Evolutionary conservation across 106 monocot species (phyloP).

Genomic region (Acorus calamus): DNA sequence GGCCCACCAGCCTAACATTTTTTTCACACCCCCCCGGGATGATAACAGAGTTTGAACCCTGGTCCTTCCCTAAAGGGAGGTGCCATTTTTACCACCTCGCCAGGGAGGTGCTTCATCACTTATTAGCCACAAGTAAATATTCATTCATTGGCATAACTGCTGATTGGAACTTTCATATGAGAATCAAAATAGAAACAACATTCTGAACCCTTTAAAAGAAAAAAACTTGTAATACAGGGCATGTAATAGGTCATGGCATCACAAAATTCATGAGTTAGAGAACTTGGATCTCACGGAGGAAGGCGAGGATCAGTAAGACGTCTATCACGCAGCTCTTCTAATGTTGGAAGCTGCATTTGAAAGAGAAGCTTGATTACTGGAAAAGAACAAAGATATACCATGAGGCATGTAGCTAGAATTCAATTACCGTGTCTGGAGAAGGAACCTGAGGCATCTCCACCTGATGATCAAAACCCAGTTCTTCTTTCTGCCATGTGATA

Average conservation of each 20-base stretch:
- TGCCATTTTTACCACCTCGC: no score
- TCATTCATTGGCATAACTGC: no score
- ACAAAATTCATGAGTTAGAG: neutral
- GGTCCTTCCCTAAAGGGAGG: no score
- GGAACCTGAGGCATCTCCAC: slow-evolving; percentile 74
- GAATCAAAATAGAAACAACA: no score
- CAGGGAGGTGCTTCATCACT: no score
- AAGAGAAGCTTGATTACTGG: slow-evolving; percentile 2
- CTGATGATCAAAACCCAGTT: slow-evolving; percentile 82
- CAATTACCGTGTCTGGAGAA: slow-evolving; percentile 49
- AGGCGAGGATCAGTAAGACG: slow-evolving; percentile 76
- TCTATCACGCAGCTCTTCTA: slow-evolving; percentile 82
- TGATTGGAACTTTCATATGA: no score
- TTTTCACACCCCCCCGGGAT: no score
- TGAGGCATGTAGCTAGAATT: neutral
- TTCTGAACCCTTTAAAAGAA: no score
- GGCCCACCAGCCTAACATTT: no score
- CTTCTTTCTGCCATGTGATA: slow-evolving; percentile 55
- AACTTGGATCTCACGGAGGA: slow-evolving; percentile 53
- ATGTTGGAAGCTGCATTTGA: slow-evolving; percentile 50
- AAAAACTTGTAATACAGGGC: no score
- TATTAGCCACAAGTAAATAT: no score
- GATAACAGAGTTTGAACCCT: no score
- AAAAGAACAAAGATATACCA: neutral
- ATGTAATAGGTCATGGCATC: neutral